Percentiles rank a stretch among this genome's conserved stretches.
Conservation (phyloP, 768 basidiomycete species). For the Lactarius indigo region DNA sequence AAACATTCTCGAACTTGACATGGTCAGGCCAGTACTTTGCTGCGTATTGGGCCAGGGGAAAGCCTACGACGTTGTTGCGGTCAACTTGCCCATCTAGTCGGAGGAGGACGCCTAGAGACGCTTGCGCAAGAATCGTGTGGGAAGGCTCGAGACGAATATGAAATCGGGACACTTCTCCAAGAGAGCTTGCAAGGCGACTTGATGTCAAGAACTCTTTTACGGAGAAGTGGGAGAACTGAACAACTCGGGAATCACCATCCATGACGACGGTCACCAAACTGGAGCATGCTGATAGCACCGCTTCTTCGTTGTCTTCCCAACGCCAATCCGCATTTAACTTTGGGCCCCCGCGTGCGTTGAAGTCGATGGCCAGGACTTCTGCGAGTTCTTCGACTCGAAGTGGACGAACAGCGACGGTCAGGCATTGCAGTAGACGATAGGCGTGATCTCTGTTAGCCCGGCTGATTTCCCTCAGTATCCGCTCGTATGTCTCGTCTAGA, state of each 20-base stretch:
- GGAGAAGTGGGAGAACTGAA: too few relatives aligned
- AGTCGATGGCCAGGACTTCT: neutral
- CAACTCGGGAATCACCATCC: neutral
- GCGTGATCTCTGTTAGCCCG: neutral
- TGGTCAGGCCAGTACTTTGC: too few relatives aligned
- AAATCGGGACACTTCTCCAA: neutral
- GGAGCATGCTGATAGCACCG: neutral
- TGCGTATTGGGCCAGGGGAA: too few relatives aligned
- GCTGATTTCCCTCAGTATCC: neutral
- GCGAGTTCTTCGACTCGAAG: constrained; percentile 1
- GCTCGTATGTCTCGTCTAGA: constrained; percentile 4
- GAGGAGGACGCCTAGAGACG: neutral
- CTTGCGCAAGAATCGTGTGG: neutral
- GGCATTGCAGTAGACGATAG: neutral
- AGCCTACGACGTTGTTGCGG: too few relatives aligned
- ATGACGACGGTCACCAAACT: neutral
- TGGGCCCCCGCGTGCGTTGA: neutral
- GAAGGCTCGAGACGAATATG: neutral
- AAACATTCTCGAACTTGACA: too few relatives aligned
- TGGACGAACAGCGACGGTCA: too few relatives aligned
- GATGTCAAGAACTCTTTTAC: neutral
- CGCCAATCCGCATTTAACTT: neutral
- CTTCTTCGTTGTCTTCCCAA: neutral
- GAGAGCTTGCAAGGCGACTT: neutral
- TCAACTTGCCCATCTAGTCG: neutral